Percentiles rank a stretch among this genome's conserved stretches.
Conservation (phyloP, 2,329 filamentous ascomycete species). For the Paraconiothyrium sp. region DNA sequence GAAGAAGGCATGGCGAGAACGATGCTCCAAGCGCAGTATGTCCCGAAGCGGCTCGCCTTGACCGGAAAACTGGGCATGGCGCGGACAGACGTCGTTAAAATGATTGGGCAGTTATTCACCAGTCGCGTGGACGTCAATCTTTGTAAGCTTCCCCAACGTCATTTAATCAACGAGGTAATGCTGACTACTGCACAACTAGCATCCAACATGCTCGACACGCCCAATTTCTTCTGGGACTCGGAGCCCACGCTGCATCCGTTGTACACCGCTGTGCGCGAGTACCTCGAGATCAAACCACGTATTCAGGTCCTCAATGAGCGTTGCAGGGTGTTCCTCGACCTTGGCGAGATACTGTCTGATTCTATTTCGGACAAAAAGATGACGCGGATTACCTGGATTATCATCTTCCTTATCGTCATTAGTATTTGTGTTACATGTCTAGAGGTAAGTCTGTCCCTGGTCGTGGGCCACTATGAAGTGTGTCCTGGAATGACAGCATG, state of each 20-base stretch:
- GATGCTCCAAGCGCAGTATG: constrained; percentile 90
- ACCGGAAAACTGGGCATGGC: constrained; percentile 93
- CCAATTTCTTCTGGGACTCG: constrained; percentile 98
- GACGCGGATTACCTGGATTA: constrained; percentile 96
- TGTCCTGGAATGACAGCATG: not conserved
- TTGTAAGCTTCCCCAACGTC: constrained; percentile 71
- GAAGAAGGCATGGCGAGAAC: constrained; percentile 96
- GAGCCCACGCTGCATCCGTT: constrained; percentile 95
- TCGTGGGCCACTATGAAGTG: no score
- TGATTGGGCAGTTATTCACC: constrained; percentile 89
- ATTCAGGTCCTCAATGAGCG: constrained; percentile 98
- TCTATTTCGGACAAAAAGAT: constrained; percentile 94
- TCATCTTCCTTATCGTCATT: constrained; percentile 91
- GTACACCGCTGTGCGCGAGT: constrained; percentile 93
- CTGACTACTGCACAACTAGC: constrained; percentile 62
- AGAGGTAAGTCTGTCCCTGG: constrained; percentile 59
- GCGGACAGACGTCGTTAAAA: constrained; percentile 88
- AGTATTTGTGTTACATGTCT: constrained; percentile 91
- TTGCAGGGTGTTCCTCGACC: constrained; percentile 93
- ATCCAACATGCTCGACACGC: constrained; percentile 94
- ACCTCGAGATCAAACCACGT: constrained; percentile 94
- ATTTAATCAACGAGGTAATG: not conserved
- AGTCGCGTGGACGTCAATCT: constrained; percentile 96
- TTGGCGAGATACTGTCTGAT: constrained; percentile 93
- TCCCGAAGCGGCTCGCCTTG: constrained; percentile 86